A percentile compares a stretch with the other conserved stretches of the same genome.
Evolutionary conservation across 163 green algal genomes (phyloP).

Genomic region (Coccomyxa subellipsoidea): DNA sequence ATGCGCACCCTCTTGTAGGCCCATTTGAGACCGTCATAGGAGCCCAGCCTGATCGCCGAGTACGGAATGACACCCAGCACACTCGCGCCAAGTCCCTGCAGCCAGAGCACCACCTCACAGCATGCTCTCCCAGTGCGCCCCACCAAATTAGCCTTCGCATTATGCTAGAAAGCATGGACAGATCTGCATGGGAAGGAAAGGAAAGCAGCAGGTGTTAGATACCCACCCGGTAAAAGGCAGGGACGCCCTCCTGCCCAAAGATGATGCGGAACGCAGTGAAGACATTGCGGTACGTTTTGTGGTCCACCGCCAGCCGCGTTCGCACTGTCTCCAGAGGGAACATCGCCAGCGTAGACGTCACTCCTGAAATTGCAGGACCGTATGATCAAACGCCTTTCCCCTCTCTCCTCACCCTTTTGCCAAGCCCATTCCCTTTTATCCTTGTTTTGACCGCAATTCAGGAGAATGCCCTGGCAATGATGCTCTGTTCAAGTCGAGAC

Average conservation of each 20-base stretch:
- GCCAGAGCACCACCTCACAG: background rate
- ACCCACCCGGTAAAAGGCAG: conserved; percentile 31
- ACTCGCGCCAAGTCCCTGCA: conserved; percentile 40
- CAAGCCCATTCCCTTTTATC: too few relatives aligned
- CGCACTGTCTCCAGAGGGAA: conserved; percentile 45
- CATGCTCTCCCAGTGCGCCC: background rate
- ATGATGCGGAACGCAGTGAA: conserved; percentile 12
- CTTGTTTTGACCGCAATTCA: too few relatives aligned
- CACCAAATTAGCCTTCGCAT: background rate
- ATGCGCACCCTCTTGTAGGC: conserved; percentile 17
- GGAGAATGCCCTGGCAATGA: too few relatives aligned
- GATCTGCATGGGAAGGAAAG: background rate
- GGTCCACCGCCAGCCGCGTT: conserved; percentile 35
- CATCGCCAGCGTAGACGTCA: conserved; percentile 26
- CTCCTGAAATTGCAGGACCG: conserved; percentile 7
- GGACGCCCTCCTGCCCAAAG: conserved; percentile 20
- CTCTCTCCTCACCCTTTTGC: too few relatives aligned
- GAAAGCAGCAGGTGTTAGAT: background rate
- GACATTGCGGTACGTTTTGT: conserved; percentile 23
- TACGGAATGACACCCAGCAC: conserved; percentile 45
- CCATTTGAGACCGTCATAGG: conserved; percentile 43
- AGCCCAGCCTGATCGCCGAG: conserved; percentile 34
- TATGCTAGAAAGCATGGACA: background rate
- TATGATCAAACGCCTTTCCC: background rate
- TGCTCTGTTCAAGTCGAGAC: too few relatives aligned